phyloP scores from a whole-genome alignment of 257 asterid genomes.

The Solanum rostratum region DNA sequence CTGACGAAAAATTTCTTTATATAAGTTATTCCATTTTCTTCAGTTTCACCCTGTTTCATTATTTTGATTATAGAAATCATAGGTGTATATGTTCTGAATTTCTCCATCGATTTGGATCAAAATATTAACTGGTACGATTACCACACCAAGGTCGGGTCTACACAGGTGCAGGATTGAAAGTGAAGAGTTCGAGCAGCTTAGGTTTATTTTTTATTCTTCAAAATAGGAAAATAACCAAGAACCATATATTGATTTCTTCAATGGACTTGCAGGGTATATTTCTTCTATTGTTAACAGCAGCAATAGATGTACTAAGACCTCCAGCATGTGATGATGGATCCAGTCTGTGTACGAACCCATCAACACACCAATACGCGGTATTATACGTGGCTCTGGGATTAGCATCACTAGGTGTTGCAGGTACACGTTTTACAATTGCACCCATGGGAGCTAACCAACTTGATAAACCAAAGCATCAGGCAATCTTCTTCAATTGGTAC shows the following conservation, averaged over 20 bases:
- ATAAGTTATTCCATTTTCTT: background rate
- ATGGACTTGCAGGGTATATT: constrained; percentile 15
- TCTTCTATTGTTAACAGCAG: constrained; percentile 16
- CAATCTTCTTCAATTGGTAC: constrained; percentile 21
- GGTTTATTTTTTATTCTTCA: background rate
- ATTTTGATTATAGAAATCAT: no score
- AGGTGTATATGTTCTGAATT: background rate
- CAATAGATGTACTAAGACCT: constrained; percentile 17
- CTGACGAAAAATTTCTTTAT: background rate
- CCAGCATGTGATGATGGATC: constrained; percentile 13
- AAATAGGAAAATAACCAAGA: background rate
- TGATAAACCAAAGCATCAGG: constrained; percentile 15
- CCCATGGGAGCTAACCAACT: constrained; percentile 29
- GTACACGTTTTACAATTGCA: constrained; percentile 21
- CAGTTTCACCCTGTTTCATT: no score
- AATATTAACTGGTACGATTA: background rate
- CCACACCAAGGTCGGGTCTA: background rate
- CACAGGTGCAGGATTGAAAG: background rate
- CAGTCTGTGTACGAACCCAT: constrained; percentile 4
- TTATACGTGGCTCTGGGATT: constrained; percentile 13
- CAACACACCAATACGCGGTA: constrained; percentile 10
- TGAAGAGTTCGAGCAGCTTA: background rate
- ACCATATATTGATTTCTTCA: background rate
- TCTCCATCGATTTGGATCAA: background rate
- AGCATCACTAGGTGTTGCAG: constrained; percentile 19